Evolutionary conservation across 164 flowering plant genomes (phyloP), one percentile per base, ranked within the genome.

Genomic region (Dillenia turbinata): DNA sequence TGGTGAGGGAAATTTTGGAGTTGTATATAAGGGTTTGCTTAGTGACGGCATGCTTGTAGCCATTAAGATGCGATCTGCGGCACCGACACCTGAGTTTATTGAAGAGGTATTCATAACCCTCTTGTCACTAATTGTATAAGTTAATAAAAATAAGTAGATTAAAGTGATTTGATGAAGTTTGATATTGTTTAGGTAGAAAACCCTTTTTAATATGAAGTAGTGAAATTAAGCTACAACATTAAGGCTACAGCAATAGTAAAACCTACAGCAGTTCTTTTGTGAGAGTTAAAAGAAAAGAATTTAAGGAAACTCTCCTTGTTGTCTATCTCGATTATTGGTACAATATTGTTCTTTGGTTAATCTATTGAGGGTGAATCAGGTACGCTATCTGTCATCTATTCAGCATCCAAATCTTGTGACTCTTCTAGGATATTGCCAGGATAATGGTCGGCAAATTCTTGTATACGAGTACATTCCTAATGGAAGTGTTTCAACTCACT

Each of bases 381-480:
- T 79, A 17, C 85, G 82, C n/a, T 87, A 81, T 72, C 85, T 89
- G 44, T 79, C 96, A 54, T 78, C 93, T 60, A 83, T 92, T 70
- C 87, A 78, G 59, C 90, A 92, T 69, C 85, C 87, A 66, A 85
- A 89, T 71, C 71, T 92, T 52, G 97, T 87, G 63, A 77, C 75
- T 63, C 90, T 89, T 67, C 69, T 85, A 77, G 97, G 97, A 53
- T 92, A 86, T 69, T 92, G 94, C 78, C 92, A 87, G 73, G 92
- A 85, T 76, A 84, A 78, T 62, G 71, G 77, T 65, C 80, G 68
- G 44, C 97, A 92, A 81, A 76, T 87, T 73, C 92, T 92, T 65
- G 62, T 89, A 44, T 87, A 87, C 53, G 97, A 92, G 73, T 82
- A 89, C 69, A 65, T 89, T 65, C 90, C 88, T n/a, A 89, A 80